Evolutionary conservation across 805 yeast species (phyloP).

Genomic region (Yarrowia sp.): DNA sequence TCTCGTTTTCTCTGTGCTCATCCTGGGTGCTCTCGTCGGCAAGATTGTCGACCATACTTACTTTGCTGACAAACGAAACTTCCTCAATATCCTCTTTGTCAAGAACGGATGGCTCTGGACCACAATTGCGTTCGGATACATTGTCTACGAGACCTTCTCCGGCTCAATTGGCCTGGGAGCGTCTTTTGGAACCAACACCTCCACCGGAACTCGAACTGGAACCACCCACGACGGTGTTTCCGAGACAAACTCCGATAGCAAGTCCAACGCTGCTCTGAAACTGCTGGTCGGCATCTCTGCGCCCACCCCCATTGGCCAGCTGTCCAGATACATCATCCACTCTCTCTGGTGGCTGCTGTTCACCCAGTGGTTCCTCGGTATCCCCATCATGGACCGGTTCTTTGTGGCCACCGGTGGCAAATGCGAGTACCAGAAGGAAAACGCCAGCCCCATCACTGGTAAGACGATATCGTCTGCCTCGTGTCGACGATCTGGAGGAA

Average conservation of each 20-base stretch:
- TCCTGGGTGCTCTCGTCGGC: conserved; percentile 30
- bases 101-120: conserved; percentile 97
- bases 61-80: conserved; percentile 61
- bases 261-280: conserved; percentile 30
- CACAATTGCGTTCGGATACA: conserved; percentile 50
- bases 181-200: conserved; percentile 17
- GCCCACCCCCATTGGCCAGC: conserved; percentile 35
- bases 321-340: conserved; percentile 57
- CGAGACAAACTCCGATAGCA: conserved; percentile 27
- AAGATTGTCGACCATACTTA: conserved; percentile 44
- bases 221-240: conserved; percentile 29
- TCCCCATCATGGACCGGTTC: conserved; percentile 87
- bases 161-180: conserved; percentile 36
- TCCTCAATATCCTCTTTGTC: conserved; percentile 77
- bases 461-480: conserved; percentile 48
- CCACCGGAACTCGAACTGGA: conserved; percentile 23
- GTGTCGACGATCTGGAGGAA: conserved; percentile 68
- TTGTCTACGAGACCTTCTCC: conserved; percentile 4
- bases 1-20: conserved; percentile 14
- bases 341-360: conserved; percentile 85
- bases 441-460: conserved; percentile 8
- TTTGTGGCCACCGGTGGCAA: conserved; percentile 83
- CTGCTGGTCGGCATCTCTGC: conserved; percentile 30
- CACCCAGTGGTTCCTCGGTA: conserved; percentile 86
- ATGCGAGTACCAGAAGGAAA: conserved; percentile 54